These are phyloP conservation scores for Casuarina equisetifolia DNA, from an alignment of 306 rosid species.

Conservation along the genomic window DNA sequence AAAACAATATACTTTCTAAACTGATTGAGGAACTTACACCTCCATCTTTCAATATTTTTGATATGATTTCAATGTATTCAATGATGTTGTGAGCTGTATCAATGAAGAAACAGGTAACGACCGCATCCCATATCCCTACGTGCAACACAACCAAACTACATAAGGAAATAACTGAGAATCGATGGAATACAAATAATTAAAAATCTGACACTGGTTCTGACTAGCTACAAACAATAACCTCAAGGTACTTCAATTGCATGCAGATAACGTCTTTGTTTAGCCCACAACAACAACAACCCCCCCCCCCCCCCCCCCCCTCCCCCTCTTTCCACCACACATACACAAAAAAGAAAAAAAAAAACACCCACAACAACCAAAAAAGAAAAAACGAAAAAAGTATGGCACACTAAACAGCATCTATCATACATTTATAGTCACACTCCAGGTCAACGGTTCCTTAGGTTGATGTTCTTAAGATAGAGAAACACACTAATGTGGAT, in stretches of 20 bases:
- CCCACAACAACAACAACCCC: background rate
- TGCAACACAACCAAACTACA: constrained; percentile 24
- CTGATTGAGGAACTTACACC: constrained; percentile 69
- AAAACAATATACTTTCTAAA: constrained; percentile 8
- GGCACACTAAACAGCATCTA: too few relatives aligned
- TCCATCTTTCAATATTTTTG: constrained; percentile 79
- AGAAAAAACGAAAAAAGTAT: too few relatives aligned
- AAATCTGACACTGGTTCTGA: background rate
- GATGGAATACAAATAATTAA: background rate
- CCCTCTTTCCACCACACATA: too few relatives aligned
- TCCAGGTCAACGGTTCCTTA: background rate
- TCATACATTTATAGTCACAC: too few relatives aligned
- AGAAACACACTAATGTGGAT: background rate
- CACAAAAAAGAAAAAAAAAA: too few relatives aligned
- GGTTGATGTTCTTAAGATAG: background rate
- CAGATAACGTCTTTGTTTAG: background rate
- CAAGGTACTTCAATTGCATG: background rate
- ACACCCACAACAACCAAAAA: too few relatives aligned
- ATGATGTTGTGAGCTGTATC: constrained; percentile 92
- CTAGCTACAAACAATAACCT: background rate
- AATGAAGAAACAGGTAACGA: constrained; percentile 93
- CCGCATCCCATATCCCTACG: constrained; percentile 96
- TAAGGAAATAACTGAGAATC: constrained; percentile 28
- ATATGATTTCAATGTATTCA: constrained; percentile 88
- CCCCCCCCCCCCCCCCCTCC: too few relatives aligned